Evolutionary conservation across 1,139 yeast species (phyloP).

Genomic region (Sugiyamaella grinbergsii): DNA sequence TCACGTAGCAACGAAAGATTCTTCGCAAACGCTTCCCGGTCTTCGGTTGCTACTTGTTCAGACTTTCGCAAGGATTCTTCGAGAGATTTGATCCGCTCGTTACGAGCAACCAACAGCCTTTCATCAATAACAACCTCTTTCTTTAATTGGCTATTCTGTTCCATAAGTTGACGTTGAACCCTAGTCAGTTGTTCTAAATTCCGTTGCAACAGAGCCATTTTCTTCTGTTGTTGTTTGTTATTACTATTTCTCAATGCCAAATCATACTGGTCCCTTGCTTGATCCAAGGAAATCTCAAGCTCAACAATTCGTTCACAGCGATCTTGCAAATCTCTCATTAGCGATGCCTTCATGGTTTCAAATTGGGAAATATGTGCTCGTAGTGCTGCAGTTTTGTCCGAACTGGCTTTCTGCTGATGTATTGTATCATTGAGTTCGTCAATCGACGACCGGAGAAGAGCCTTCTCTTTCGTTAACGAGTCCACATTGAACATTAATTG

Average conservation of each 20-base stretch:
- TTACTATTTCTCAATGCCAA: conserved; percentile 37
- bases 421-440: conserved; percentile 16
- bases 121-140: conserved; percentile 57
- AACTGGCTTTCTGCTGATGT: conserved; percentile 22
- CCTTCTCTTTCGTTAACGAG: conserved; percentile 27
- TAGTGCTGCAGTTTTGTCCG: conserved; percentile 32
- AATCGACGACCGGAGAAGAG: conserved; percentile 21
- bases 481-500: conserved; percentile 32
- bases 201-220: conserved; percentile 47
- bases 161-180: conserved; percentile 49
- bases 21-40: conserved; percentile 56
- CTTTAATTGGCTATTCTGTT: conserved; percentile 50
- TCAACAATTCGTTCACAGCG: conserved; percentile 50
- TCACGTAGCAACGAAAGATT: conserved; percentile 51
- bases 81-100: conserved; percentile 58
- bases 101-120: conserved; percentile 61
- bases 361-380: conserved; percentile 34
- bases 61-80: conserved; percentile 56
- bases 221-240: conserved; percentile 43
- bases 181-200: conserved; percentile 50
- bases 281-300: conserved; percentile 48
- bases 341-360: conserved; percentile 42
- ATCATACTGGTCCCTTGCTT: conserved; percentile 43
- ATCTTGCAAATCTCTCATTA: conserved; percentile 48
- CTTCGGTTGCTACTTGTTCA: conserved; percentile 52